Percentiles rank a stretch among this genome's conserved stretches.
These are phyloP conservation scores for Solanum rostratum DNA, from an alignment of 257 asterid genomes.

Conservation along the genomic window DNA sequence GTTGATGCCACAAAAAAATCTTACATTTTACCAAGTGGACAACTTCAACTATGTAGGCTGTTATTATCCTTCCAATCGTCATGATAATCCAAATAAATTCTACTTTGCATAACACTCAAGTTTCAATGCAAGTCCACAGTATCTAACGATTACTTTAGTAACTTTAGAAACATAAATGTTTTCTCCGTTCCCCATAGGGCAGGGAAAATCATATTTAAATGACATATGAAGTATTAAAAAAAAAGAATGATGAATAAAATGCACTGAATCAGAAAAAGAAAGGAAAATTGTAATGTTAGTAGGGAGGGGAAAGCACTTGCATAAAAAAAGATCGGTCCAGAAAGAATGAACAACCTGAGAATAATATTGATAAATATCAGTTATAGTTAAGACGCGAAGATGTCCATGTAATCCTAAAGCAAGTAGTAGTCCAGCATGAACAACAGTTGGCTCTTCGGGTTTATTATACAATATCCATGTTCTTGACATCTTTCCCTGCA, in stretches of 20 bases:
- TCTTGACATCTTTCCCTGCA: slow-evolving; percentile 92
- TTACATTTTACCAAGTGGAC: background rate
- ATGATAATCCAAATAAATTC: background rate
- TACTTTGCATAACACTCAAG: background rate
- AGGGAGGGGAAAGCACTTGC: background rate
- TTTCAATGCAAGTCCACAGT: background rate
- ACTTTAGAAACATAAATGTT: background rate
- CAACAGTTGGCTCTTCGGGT: slow-evolving; percentile 90
- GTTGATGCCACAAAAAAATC: background rate
- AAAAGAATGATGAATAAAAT: background rate
- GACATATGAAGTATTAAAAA: background rate
- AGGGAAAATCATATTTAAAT: background rate
- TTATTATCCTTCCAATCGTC: background rate
- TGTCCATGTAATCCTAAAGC: slow-evolving; percentile 98
- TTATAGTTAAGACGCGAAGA: slow-evolving; percentile 60
- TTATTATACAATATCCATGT: slow-evolving; percentile 93
- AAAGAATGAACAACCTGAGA: slow-evolving; percentile 45
- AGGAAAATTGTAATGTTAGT: background rate
- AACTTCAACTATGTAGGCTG: background rate
- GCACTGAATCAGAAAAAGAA: background rate
- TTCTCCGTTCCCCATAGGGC: background rate
- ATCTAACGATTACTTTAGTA: background rate
- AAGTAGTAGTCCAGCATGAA: slow-evolving; percentile 94
- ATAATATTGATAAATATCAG: slow-evolving; percentile 81
- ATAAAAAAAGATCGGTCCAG: background rate